These are phyloP conservation scores for Trichosporon inkin DNA, from an alignment of 1,284 basidiomycete genomes.

Conservation along the genomic window DNA sequence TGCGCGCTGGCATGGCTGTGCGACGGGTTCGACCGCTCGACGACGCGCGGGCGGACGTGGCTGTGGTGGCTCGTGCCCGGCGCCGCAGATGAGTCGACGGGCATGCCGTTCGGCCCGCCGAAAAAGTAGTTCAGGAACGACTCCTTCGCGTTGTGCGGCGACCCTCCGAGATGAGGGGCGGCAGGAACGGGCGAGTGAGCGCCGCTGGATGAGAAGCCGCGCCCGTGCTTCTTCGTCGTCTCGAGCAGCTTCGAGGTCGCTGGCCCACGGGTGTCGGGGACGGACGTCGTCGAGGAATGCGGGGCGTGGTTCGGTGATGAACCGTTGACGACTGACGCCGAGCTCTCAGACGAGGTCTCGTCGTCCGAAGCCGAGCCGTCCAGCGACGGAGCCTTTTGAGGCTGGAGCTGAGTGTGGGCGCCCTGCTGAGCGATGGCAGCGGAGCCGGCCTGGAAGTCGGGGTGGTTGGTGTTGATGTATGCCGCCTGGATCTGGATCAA, in stretches of 20 bases:
- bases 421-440: conserved; percentile 49
- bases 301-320: conserved; percentile 56
- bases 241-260: conserved; percentile 23
- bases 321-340: conserved; percentile 55
- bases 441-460: conserved; percentile 50
- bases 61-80: conserved; percentile 9
- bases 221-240: conserved; percentile 25
- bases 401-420: conserved; percentile 25
- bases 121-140: conserved; percentile 96
- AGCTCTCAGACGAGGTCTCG: conserved; percentile 44
- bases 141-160: conserved; percentile 62
- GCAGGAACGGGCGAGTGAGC: conserved; percentile 23
- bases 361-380: conserved; percentile 38
- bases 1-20: conserved; percentile 2
- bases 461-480: conserved; percentile 73
- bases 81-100: not conserved
- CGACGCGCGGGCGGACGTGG: conserved; percentile 6
- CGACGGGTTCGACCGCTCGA: conserved; percentile 3
- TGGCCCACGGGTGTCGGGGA: conserved; percentile 62
- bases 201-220: conserved; percentile 16
- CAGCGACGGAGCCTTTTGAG: conserved; percentile 30
- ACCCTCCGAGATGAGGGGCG: conserved; percentile 29
- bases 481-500: conserved; percentile 96
- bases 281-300: conserved; percentile 72
- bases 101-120: conserved; percentile 57